Conservation (phyloP, 495 filamentous ascomycete genomes). For the Talaromyces proteolyticus region DNA sequence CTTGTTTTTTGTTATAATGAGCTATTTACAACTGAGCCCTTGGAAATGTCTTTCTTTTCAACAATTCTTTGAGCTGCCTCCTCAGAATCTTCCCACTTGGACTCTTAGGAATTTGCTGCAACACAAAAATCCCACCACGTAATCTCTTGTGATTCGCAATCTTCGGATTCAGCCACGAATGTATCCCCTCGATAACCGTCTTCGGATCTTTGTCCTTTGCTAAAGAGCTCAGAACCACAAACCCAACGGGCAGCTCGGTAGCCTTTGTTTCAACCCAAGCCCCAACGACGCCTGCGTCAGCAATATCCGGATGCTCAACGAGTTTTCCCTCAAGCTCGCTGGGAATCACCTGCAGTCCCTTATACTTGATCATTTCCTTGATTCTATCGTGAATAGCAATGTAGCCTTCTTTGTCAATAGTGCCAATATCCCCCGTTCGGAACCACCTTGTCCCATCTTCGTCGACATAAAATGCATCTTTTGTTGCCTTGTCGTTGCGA, state of each 20-base stretch:
- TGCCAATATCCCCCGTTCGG: constrained; percentile 51
- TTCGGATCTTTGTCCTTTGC: constrained; percentile 27
- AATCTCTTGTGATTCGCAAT: constrained; percentile 63
- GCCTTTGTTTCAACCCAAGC: constrained; percentile 56
- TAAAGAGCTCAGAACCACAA: constrained; percentile 48
- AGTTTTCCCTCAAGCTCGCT: constrained; percentile 72
- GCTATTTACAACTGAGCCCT: too few species aligned
- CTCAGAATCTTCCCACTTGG: constrained; percentile 77
- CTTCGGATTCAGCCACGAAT: constrained; percentile 43
- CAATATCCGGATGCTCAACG: constrained; percentile 56
- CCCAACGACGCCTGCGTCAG: constrained; percentile 71
- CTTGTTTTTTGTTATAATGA: too few species aligned
- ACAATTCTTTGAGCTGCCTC: too few species aligned
- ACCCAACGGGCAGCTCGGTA: constrained; percentile 73
- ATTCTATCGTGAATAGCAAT: constrained; percentile 62
- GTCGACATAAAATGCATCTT: constrained; percentile 48
- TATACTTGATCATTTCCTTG: constrained; percentile 79
- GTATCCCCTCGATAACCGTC: constrained; percentile 25
- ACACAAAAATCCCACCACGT: constrained; percentile 66
- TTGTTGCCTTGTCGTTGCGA: constrained; percentile 57
- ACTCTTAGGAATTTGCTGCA: constrained; percentile 72
- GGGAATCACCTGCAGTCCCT: constrained; percentile 71
- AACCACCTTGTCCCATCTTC: constrained; percentile 47
- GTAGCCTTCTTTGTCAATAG: constrained; percentile 45
- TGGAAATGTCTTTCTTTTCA: too few species aligned